Conservation (phyloP, 176 grass and related monocot genomes). For the Alloteropsis semialata region DNA sequence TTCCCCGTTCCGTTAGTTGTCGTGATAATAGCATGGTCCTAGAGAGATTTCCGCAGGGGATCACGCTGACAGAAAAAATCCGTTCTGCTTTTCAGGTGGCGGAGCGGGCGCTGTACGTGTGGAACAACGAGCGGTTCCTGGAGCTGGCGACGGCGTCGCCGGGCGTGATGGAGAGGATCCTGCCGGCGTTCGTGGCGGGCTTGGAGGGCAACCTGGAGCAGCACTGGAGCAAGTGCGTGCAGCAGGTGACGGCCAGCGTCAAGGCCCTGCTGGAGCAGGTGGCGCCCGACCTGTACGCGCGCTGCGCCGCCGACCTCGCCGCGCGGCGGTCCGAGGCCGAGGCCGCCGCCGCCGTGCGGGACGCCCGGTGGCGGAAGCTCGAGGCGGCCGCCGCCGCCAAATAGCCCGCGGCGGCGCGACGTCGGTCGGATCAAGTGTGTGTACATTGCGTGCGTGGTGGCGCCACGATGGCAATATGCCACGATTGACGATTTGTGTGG, state of each 20-base stretch:
- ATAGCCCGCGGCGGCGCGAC: not conserved
- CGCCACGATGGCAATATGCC: not conserved
- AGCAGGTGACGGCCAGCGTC: constrained; percentile 60
- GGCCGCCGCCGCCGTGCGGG: constrained; percentile 32
- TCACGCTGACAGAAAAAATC: no score
- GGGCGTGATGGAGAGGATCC: constrained; percentile 46
- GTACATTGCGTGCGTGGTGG: constrained; percentile 8
- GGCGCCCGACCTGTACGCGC: constrained; percentile 58
- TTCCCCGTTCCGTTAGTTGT: not conserved
- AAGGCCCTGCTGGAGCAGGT: constrained; percentile 56
- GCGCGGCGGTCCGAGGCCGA: not conserved
- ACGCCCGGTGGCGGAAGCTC: constrained; percentile 52
- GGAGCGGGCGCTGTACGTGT: constrained; percentile 78
- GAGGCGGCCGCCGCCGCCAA: constrained; percentile 14
- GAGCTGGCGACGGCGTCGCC: constrained; percentile 44
- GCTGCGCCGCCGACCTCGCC: constrained; percentile 40
- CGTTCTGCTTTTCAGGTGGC: constrained; percentile 52
- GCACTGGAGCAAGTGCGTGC: constrained; percentile 94
- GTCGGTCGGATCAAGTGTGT: not conserved
- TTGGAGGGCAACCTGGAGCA: constrained; percentile 64
- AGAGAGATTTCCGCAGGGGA: not conserved
- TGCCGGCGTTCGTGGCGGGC: constrained; percentile 56
- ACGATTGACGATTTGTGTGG: not conserved
- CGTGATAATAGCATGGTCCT: not conserved
- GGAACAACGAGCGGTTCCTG: constrained; percentile 85